phyloP scores from a whole-genome alignment of 257 asterid genomes.

The Penstemon davidsonii region DNA sequence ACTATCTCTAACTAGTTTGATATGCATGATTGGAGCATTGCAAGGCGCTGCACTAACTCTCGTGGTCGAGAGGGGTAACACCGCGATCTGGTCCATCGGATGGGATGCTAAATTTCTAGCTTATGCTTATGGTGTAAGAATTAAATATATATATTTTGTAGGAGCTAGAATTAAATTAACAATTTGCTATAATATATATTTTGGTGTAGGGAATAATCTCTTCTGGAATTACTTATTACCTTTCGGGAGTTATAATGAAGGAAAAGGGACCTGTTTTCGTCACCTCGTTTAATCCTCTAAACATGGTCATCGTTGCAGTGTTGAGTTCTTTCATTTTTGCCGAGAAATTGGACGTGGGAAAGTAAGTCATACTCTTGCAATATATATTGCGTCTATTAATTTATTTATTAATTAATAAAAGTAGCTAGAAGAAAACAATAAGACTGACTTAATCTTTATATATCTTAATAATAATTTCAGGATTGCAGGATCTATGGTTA shows the following conservation, averaged over 20 bases:
- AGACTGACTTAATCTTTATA: no score
- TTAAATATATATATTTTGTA: background rate
- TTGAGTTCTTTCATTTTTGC: constrained; percentile 51
- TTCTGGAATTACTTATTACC: constrained; percentile 48
- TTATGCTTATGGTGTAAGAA: constrained; percentile 55
- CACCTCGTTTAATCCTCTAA: constrained; percentile 53
- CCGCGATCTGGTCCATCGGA: constrained; percentile 51
- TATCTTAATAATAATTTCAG: constrained; percentile 30
- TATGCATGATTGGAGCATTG: constrained; percentile 57
- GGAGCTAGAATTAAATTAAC: no score
- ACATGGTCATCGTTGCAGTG: constrained; percentile 52
- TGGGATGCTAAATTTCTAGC: constrained; percentile 55
- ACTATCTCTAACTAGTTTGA: constrained; percentile 53
- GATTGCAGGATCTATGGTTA: constrained; percentile 42
- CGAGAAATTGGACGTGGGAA: constrained; percentile 52
- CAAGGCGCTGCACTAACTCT: constrained; percentile 51
- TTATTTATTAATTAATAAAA: background rate
- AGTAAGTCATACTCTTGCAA: constrained; percentile 27
- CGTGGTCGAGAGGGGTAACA: constrained; percentile 43
- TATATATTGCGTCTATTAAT: background rate
- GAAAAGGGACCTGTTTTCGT: constrained; percentile 62
- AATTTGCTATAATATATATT: background rate
- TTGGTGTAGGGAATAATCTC: constrained; percentile 51
- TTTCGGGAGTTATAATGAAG: constrained; percentile 50
- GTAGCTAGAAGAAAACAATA: background rate